Base-by-base conservation (phyloP, 148 eudicot genomes). In the Vaccinium macrocarpon region DNA sequence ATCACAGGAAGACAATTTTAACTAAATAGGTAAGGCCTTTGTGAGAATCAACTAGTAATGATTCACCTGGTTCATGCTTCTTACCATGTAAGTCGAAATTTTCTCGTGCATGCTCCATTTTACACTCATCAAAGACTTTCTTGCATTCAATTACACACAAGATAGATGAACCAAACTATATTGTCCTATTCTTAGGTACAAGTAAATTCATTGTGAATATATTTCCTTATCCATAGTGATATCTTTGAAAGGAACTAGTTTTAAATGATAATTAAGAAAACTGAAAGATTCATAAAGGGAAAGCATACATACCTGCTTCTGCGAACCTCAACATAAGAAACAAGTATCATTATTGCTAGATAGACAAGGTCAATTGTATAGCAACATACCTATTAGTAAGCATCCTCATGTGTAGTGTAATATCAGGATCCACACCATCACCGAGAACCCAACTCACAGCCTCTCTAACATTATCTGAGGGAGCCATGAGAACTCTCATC, bases 401-500 rank as follows among this genome's bases (percentile, higher is more conserved):
- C 98, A 95, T 95, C 83, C 98, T 92, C 96, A 92, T 94, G 84
- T 95, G 98, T 81, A 95, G 89, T 15, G 94, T 86, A 84, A 95
- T 89, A 89, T 92, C 92, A 72, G 98, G 98, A 86, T 91, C 93
- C 73, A 81, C 82, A 42, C 89, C 92, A 71, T 86, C 88, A 76
- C 84, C 76, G 81, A 95, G 92, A 86, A 93, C 97, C 88, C 95
- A 94, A n/a, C 88, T 82, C 3, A 94, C 91, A 0, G 97, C 98
- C 75, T 79, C 88, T 87, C 92, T 92, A 84, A 95, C 89, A 87
- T 86, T 86, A 27, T 68, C 80, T 9, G 98, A 94, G 88, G 98
- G 97, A 81, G 93, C 91, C 84, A 95, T 89, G 77, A 95, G 88
- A 70, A 92, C 86, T 87, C 91, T 90, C 89, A 95, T 87, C 29